These are phyloP conservation scores for Craspedostauros australis DNA, from an alignment of 108 stramenopile genomes.

Conservation along the genomic window DNA sequence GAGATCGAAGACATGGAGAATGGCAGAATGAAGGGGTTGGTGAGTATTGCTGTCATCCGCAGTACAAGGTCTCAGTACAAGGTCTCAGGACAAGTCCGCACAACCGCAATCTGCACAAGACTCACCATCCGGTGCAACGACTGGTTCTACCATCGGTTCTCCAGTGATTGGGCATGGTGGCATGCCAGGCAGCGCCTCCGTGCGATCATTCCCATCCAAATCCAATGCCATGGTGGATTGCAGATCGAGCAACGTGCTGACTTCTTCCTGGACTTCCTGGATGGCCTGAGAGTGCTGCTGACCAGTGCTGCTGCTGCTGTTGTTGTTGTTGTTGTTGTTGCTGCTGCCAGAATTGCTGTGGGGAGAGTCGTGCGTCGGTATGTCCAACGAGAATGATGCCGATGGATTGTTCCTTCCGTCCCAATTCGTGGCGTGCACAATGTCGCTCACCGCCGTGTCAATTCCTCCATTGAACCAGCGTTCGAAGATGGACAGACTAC, in stretches of 20 bases:
- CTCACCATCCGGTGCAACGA: constrained; percentile 53
- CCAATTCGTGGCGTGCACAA: constrained; percentile 65
- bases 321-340: no score
- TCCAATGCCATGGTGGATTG: no score
- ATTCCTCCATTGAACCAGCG: constrained; percentile 71
- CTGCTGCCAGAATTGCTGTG: no score
- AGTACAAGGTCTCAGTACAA: not conserved
- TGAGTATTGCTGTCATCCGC: constrained; percentile 32
- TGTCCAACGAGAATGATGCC: no score
- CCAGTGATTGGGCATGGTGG: constrained; percentile 90
- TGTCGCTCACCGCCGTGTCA: constrained; percentile 47
- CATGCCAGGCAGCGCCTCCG: constrained; percentile 66
- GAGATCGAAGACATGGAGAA: no score
- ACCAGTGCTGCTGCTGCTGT: not conserved
- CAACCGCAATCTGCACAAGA: no score
- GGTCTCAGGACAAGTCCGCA: no score
- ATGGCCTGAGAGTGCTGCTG: no score
- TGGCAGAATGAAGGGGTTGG: no score
- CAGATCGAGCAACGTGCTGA: no score
- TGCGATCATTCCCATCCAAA: no score
- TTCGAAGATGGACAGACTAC: constrained; percentile 38
- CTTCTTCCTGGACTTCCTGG: no score
- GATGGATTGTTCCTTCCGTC: constrained; percentile 63
- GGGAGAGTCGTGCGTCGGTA: not conserved
- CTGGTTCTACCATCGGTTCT: constrained; percentile 87